phyloP scores from a whole-genome alignment of 2,329 filamentous ascomycete genomes.

The Calonectria naviculata region DNA sequence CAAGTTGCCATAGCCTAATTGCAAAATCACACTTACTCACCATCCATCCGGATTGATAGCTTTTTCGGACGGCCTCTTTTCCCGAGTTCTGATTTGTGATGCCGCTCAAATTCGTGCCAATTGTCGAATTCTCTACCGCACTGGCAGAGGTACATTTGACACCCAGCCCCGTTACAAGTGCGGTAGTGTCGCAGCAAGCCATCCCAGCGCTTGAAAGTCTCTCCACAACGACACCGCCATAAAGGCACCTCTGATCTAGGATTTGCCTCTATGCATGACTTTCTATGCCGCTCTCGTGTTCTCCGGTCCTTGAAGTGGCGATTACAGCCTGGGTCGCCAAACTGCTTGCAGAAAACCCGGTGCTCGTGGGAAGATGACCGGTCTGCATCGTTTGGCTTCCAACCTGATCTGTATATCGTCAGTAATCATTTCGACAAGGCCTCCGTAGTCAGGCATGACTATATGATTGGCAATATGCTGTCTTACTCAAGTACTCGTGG shows the following conservation, averaged over 20 bases:
- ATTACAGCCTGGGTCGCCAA: neutral
- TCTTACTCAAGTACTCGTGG: neutral
- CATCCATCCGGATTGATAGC: too few species aligned
- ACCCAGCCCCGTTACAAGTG: neutral
- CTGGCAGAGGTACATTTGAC: neutral
- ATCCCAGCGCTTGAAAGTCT: neutral
- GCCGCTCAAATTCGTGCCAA: neutral
- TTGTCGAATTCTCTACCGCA: neutral
- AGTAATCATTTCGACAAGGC: neutral
- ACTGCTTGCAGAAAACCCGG: neutral
- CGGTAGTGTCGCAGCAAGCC: neutral
- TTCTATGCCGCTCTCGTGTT: neutral
- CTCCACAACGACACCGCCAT: neutral
- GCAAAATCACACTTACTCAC: too few species aligned
- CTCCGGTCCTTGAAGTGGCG: neutral
- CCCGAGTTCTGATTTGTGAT: neutral
- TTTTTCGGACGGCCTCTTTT: neutral
- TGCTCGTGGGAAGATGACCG: neutral
- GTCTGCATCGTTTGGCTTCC: neutral
- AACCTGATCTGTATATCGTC: neutral
- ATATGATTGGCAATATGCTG: too few species aligned
- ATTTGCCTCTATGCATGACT: neutral
- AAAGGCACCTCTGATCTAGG: neutral
- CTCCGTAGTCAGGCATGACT: neutral
- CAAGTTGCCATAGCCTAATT: too few species aligned